Base-by-base conservation (phyloP, 2,329 filamentous ascomycete genomes). In the Gliomastix tumulicola region DNA sequence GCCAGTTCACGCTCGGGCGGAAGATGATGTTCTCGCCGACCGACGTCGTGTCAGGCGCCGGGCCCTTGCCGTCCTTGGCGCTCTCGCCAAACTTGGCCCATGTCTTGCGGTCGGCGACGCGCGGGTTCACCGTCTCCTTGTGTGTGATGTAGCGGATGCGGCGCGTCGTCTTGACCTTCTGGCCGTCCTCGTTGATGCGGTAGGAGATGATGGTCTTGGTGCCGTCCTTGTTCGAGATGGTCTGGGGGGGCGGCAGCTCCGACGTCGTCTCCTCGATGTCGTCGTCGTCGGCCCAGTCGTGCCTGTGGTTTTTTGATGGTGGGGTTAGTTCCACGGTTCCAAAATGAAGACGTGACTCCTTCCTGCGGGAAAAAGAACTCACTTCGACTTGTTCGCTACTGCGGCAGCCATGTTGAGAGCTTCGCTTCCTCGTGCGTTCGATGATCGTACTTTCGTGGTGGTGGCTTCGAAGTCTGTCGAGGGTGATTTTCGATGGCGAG, bases 1-100 rank as follows among this genome's bases (percentile, higher is more conserved):
- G 90, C 89, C 88, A 98, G 74, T 94, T 95, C 52, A 86, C 77
- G 59, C 80, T 84, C 27, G 90, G 92, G 47, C 86, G 76, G 83
- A 98, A 97, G 59, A 94, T 81, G 64, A 98, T 97, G 73, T 98
- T 98, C 71, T 98, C 92, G 54, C 87, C 92, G 30, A 97, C 84
- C 28, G 82, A 88, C 38, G 90, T 96, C 41, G 90, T 97, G 63
- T 95, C 88, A 49, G 79, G 71, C 45, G 87, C 84, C 32, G 92
- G 92, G 22, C 92, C 92, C 3, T 76, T 59, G 42, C 79, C 66
- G 65, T 96, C 88, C 64, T 88, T 90, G 60, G 85, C 87, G 56
- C 90, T 89, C 41, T 80, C 69, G 30, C 92, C 92, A 60, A 98
- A 97, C 71, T 98, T 98, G 53, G 74, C 49, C 90, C 90, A 97